Percentiles rank a stretch among this genome's conserved stretches.
Evolutionary conservation across 805 yeast genomes (phyloP).

Genomic region (Isabelozyma heimii): DNA sequence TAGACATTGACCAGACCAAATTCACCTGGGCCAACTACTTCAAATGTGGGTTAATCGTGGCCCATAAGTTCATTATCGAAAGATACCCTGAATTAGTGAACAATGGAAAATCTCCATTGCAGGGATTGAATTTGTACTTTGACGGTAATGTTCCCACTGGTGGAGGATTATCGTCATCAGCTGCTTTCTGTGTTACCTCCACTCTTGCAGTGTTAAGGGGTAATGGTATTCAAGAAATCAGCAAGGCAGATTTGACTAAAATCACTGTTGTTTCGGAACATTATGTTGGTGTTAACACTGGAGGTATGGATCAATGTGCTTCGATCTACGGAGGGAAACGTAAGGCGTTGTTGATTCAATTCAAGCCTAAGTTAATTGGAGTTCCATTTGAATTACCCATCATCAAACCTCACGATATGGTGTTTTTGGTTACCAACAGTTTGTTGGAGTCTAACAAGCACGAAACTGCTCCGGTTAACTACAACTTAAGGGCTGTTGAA

Average conservation of each 20-base stretch:
- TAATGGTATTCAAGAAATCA: constrained; percentile 41
- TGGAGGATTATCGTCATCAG: constrained; percentile 68
- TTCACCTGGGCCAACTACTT: constrained; percentile 69
- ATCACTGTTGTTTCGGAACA: constrained; percentile 68
- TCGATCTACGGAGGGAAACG: constrained; percentile 59
- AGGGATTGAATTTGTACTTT: constrained; percentile 51
- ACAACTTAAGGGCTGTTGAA: constrained; percentile 71
- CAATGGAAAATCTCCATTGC: constrained; percentile 21
- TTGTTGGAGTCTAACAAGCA: constrained; percentile 61
- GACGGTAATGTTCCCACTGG: constrained; percentile 73
- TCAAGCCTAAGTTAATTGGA: constrained; percentile 57
- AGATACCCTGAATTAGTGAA: constrained; percentile 22
- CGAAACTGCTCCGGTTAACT: constrained; percentile 67
- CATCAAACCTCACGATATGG: constrained; percentile 39
- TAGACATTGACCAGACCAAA: constrained; percentile 46
- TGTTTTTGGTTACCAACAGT: constrained; percentile 63
- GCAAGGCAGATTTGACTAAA: constrained; percentile 52
- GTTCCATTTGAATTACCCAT: constrained; percentile 53
- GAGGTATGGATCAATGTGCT: constrained; percentile 82
- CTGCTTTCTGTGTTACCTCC: constrained; percentile 68
- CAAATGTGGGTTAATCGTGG: constrained; percentile 63
- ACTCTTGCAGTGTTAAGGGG: constrained; percentile 55
- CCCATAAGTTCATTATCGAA: constrained; percentile 45
- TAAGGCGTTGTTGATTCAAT: constrained; percentile 59
- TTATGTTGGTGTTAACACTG: constrained; percentile 70